Evolutionary conservation across 1,284 basidiomycete genomes (phyloP).

Genomic region (Mycena sp.): DNA sequence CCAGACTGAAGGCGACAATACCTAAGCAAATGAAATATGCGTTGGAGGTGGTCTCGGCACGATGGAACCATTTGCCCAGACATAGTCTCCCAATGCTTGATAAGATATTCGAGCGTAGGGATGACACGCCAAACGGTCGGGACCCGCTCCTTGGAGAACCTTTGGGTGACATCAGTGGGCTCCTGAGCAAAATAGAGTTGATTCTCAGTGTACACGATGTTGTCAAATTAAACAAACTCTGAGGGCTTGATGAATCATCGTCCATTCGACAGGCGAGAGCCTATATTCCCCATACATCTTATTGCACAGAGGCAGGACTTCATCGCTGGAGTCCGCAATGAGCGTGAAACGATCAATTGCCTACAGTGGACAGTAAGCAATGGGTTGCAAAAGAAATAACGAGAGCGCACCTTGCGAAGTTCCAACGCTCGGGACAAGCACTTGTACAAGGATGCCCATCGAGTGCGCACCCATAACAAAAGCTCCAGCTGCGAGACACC

Average conservation of each 20-base stretch:
- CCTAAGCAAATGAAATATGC: constrained; percentile 37
- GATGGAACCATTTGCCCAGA: constrained; percentile 39
- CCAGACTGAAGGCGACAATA: constrained; percentile 12
- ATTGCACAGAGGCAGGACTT: background rate
- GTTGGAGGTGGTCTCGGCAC: constrained; percentile 24
- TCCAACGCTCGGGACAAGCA: constrained; percentile 28
- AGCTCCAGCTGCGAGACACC: constrained; percentile 30
- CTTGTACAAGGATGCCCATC: constrained; percentile 38
- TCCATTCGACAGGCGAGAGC: background rate
- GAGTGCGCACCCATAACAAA: constrained; percentile 34
- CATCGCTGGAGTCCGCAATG: background rate
- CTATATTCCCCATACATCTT: background rate
- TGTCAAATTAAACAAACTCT: background rate
- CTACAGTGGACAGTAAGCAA: background rate
- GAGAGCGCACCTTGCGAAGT: background rate
- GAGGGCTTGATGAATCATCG: background rate
- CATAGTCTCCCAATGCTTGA: too few relatives aligned
- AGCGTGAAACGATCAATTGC: background rate
- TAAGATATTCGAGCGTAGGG: constrained; percentile 39
- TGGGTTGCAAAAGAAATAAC: background rate
- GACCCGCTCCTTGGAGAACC: background rate
- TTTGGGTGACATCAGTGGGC: background rate
- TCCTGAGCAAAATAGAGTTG: background rate
- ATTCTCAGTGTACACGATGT: background rate
- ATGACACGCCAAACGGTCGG: constrained; percentile 27